Base-by-base conservation (phyloP, 2,329 filamentous ascomycete species). In the Helotiales sp. region DNA sequence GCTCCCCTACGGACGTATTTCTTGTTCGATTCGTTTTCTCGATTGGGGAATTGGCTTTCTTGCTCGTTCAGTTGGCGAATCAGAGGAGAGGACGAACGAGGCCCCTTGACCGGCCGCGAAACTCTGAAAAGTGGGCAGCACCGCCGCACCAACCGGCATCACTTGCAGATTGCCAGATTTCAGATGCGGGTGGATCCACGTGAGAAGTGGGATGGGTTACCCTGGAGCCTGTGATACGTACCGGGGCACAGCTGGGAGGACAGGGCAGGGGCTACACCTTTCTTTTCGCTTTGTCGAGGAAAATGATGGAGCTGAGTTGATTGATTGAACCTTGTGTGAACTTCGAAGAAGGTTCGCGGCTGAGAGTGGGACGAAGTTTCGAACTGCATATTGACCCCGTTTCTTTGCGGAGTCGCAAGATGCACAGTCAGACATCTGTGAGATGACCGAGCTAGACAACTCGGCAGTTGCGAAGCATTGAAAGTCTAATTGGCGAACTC, bases 351-450 rank as follows among this genome's bases (percentile, higher is more conserved):
- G 54, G 30, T 37, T 57, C 30, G 24, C 54, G 30, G 52, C 30
- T 37, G 28, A 28, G 34, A 8, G 49, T n/a, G 28, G 30, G 32
- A 24, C 20, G 54, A 37, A 24, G 30, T 40, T 37, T 37, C n/a
- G 54, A 37, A 24, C 32, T 24, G 26, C 8, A 22, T 22, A 1
- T 26, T 11, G 20, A 13, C 30, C 5, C 52, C 17, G 28, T 20
- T 37, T 37, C 32, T 57, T 40, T 57, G 54, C 40, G 54, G 54
- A 5, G 54, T 15, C 30, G 28, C 34, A 40, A 55, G 24, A 40
- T 34, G 54, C 54, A 57, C 54, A 57, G 54, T 57, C 54, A 57
- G 54, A 20, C 37, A 24, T 57, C 30, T 57, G 54, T 57, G 40
- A 57, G 54, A 24, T 6, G 32, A 34, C 11, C 54, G n/a, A 20